These are phyloP conservation scores for Nemania diffusa DNA, from an alignment of 2,329 filamentous ascomycete species.

Conservation along the genomic window DNA sequence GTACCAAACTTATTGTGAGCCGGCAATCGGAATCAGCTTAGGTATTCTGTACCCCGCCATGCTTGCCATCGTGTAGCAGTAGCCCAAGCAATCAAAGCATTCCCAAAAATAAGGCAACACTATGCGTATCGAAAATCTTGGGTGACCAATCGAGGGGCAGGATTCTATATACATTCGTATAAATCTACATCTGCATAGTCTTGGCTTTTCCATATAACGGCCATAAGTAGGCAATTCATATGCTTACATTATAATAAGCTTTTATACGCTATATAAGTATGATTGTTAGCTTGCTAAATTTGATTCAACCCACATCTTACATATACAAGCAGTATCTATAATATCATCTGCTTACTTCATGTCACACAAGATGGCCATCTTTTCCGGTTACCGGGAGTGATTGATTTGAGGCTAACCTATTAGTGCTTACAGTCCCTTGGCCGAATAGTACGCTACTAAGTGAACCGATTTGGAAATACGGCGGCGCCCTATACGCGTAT, in stretches of 20 bases:
- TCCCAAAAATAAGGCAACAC: slow-evolving; percentile 10
- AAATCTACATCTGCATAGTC: too few relatives aligned
- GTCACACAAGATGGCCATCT: background rate
- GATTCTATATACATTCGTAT: too few relatives aligned
- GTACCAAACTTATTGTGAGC: background rate
- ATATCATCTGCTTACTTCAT: background rate
- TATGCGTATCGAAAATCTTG: background rate
- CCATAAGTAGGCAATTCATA: too few relatives aligned
- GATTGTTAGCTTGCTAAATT: too few relatives aligned
- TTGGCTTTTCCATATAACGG: too few relatives aligned
- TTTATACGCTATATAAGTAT: too few relatives aligned
- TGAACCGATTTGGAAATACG: background rate
- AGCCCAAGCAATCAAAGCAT: background rate
- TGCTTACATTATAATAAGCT: too few relatives aligned
- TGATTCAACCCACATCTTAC: background rate
- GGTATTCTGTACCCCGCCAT: too few relatives aligned
- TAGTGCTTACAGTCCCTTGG: background rate
- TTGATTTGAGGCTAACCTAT: background rate
- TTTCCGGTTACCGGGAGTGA: background rate
- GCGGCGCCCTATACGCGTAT: background rate
- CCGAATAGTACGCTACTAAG: background rate
- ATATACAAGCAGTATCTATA: background rate
- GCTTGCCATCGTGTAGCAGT: background rate
- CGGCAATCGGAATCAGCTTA: background rate
- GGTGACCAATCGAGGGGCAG: background rate